Evolutionary conservation across 1,284 basidiomycete species (phyloP), one percentile per base, ranked within the genome.

Genomic region (Hymenochaete sp.): DNA sequence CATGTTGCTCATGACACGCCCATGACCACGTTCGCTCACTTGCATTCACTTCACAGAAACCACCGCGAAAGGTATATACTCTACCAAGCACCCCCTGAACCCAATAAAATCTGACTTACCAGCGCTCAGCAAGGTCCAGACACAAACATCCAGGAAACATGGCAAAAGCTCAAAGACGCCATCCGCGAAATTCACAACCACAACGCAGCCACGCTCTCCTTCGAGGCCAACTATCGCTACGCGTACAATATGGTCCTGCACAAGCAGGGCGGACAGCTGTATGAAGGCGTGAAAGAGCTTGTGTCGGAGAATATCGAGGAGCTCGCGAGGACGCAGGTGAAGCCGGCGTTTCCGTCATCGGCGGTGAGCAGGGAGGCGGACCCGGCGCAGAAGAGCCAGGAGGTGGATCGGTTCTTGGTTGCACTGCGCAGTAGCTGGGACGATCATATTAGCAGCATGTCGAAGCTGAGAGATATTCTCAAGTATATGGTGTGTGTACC

Each of bases 171-270:
- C 11, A 73, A 83, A 14, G 69, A 71, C 46, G 97, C 97, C 54
- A 93, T 99, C 55, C 75, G 79, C 48, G 90, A 97, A 70, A 98
- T 99, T 47, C 91, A 96, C 63, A 87, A 91, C 56, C 91, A 96
- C 66, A 90, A 96, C 64, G 91, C 92, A 5, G 81, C 81, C 46
- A 85, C 82, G 58, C 78, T 99, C 24, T 96, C 91, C 11, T 98
- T 93, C 59, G 96, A 98, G 64, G 95, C 97, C 67, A 93, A 95
- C 58, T 93, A 96, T 61, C 77, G 93, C 35, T 92, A 88, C 60
- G 91, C 84, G 16, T 96, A 96, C 65, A 93, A 93, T 61, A 82
- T 98, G 76, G 92, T 95, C 3, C 73, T 95, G 9, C 77, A 83
- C 61, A 91, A 86, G 62, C 77, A 83, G 49, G 93, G 93, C 6